Conservation (phyloP, 1,284 basidiomycete genomes). For the Trichosporon sp. region DNA sequence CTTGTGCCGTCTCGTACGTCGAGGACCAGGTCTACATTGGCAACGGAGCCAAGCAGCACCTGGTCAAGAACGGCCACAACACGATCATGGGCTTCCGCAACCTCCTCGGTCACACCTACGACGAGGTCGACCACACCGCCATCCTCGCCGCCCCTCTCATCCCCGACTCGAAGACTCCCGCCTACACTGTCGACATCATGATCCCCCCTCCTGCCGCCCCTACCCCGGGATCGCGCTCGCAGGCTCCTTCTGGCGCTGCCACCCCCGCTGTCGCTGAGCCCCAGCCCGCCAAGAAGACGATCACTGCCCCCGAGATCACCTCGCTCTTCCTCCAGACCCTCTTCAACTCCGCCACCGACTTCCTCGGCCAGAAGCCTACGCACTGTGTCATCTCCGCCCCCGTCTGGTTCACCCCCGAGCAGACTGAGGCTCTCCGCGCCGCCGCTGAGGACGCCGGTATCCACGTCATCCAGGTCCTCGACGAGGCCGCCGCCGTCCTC, state of each 20-base stretch:
- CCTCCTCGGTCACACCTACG: slow-evolving; percentile 77
- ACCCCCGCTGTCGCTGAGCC: slow-evolving; percentile 69
- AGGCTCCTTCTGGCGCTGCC: slow-evolving; percentile 57
- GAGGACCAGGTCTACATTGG: slow-evolving; percentile 93
- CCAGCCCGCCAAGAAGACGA: slow-evolving; percentile 63
- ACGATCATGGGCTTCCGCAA: slow-evolving; percentile 93
- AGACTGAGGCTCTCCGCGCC: slow-evolving; percentile 64
- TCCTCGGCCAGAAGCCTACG: slow-evolving; percentile 70
- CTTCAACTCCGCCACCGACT: slow-evolving; percentile 82
- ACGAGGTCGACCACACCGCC: slow-evolving; percentile 49
- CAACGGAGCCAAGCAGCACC: slow-evolving; percentile 89
- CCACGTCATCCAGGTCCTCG: slow-evolving; percentile 73
- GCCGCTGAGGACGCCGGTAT: slow-evolving; percentile 79
- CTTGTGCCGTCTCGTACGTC: slow-evolving; percentile 85
- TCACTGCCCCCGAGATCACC: slow-evolving; percentile 79
- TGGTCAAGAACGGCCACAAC: slow-evolving; percentile 91
- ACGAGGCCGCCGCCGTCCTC: slow-evolving; percentile 71
- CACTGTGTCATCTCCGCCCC: slow-evolving; percentile 84
- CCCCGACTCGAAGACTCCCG: slow-evolving; percentile 67
- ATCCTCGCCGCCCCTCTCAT: slow-evolving; percentile 53
- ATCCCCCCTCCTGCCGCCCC: slow-evolving; percentile 66
- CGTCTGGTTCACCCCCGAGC: slow-evolving; percentile 63
- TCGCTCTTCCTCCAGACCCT: slow-evolving; percentile 81
- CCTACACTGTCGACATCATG: slow-evolving; percentile 79
- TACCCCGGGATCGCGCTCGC: slow-evolving; percentile 46